These are phyloP conservation scores for Hymenoscyphus infarciens DNA, from an alignment of 2,329 filamentous ascomycete species.

Conservation along the genomic window DNA sequence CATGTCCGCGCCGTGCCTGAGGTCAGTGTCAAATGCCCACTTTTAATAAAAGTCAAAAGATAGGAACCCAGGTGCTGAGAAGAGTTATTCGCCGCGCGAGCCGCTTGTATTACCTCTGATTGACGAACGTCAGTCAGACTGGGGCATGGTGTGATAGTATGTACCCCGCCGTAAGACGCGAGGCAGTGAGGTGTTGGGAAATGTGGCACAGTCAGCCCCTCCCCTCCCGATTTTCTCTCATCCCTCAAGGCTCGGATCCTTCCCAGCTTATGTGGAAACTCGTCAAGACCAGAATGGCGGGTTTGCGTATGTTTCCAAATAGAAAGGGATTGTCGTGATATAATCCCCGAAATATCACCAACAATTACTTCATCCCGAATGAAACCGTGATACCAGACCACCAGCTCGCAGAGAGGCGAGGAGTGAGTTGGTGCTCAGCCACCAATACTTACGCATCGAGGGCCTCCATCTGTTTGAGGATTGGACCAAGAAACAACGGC, in stretches of 20 bases:
- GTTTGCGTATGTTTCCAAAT: neutral
- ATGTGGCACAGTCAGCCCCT: neutral
- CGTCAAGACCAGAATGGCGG: neutral
- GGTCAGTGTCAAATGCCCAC: neutral
- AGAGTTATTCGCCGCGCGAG: neutral
- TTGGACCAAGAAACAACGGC: neutral
- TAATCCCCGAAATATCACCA: neutral
- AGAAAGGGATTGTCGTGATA: neutral
- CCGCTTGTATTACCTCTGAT: constrained; percentile 4
- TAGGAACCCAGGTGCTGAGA: neutral
- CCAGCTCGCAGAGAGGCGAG: neutral
- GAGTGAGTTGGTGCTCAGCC: neutral
- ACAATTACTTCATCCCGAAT: neutral
- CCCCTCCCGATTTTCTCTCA: neutral
- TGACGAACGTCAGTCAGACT: neutral
- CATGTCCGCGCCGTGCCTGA: neutral
- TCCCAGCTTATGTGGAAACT: neutral
- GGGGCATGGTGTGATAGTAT: neutral
- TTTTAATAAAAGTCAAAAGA: neutral
- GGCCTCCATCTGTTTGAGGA: too few relatives aligned
- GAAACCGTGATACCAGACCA: neutral
- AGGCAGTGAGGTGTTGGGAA: neutral
- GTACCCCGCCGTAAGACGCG: constrained; percentile 1
- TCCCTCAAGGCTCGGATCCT: neutral
- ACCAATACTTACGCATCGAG: neutral